phyloP scores from a whole-genome alignment of 805 yeast genomes.

The Candida dajiaensis region DNA sequence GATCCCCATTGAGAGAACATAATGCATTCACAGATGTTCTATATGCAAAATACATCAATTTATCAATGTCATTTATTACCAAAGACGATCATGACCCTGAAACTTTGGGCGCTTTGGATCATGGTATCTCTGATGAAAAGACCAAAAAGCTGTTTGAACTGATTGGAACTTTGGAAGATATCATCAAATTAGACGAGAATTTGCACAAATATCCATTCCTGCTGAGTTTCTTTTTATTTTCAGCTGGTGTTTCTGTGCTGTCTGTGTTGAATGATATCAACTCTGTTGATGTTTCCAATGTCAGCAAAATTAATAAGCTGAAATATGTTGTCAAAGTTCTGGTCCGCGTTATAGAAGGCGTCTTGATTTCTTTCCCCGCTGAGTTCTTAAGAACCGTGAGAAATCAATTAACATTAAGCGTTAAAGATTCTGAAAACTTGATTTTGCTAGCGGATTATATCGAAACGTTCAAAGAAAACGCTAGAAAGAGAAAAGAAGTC shows the following conservation, averaged over 20 bases:
- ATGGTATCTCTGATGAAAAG: slow-evolving; percentile 13
- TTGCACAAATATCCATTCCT: slow-evolving; percentile 18
- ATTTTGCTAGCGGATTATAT: slow-evolving; percentile 16
- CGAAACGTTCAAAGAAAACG: slow-evolving; percentile 15
- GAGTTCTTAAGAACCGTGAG: slow-evolving; percentile 23
- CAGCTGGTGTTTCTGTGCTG: slow-evolving; percentile 16
- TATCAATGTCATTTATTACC: slow-evolving; percentile 15
- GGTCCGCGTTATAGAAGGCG: slow-evolving; percentile 20
- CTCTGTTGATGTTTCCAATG: slow-evolving; percentile 10
- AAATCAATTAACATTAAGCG: slow-evolving; percentile 17
- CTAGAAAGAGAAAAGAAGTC: slow-evolving; percentile 24
- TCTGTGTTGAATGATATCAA: slow-evolving; percentile 17
- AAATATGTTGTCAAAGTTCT: slow-evolving; percentile 19
- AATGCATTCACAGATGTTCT: slow-evolving; percentile 11
- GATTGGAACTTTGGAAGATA: slow-evolving; percentile 15
- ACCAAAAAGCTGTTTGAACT: slow-evolving; percentile 10
- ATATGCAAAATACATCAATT: slow-evolving; percentile 19
- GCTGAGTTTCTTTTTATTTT: slow-evolving; percentile 18
- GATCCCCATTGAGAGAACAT: slow-evolving; percentile 11
- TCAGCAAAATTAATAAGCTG: slow-evolving; percentile 18
- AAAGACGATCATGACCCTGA: slow-evolving; percentile 11
- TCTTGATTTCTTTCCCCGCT: slow-evolving; percentile 24
- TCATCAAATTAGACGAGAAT: slow-evolving; percentile 14
- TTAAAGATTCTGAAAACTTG: slow-evolving; percentile 22
- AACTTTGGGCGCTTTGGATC: slow-evolving; percentile 11